Evolutionary conservation across 352 stramenopile species (phyloP).

Genomic region (Globisporangium megalacanthum): DNA sequence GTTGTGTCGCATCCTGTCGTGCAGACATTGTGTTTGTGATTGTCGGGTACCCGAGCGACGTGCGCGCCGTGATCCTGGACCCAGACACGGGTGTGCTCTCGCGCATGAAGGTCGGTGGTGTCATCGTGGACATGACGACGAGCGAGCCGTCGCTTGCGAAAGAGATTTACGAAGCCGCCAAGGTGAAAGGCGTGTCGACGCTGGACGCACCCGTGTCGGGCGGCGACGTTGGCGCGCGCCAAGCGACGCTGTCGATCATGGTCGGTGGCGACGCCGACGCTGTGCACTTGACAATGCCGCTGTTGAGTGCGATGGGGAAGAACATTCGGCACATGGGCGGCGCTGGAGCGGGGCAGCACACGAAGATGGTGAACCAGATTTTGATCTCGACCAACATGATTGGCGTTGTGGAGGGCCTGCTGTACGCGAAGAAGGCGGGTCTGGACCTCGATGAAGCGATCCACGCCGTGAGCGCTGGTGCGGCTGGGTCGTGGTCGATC

Average conservation of each 20-base stretch:
- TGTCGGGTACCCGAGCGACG: constrained; percentile 83
- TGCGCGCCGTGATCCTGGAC: constrained; percentile 72
- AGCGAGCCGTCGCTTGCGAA: constrained; percentile 84
- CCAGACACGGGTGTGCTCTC: constrained; percentile 55
- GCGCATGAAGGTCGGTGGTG: constrained; percentile 68
- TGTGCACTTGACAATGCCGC: constrained; percentile 76
- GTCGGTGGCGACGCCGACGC: constrained; percentile 82
- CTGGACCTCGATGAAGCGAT: constrained; percentile 88
- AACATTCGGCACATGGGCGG: constrained; percentile 87
- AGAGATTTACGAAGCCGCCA: constrained; percentile 77
- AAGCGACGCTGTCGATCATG: constrained; percentile 88
- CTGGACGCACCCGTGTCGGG: constrained; percentile 84
- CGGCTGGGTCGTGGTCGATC: constrained; percentile 86
- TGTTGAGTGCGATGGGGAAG: constrained; percentile 87
- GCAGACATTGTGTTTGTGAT: constrained; percentile 89
- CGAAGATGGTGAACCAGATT: constrained; percentile 93
- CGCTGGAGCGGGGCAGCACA: constrained; percentile 79
- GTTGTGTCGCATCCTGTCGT: no score
- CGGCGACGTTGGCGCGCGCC: constrained; percentile 83
- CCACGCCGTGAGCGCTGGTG: constrained; percentile 74
- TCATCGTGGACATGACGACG: constrained; percentile 91
- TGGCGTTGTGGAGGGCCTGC: constrained; percentile 80
- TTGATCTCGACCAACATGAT: constrained; percentile 88
- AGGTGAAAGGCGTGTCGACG: constrained; percentile 62
- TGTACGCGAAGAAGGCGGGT: constrained; percentile 86